Conservation (phyloP, 306 rosid species). For the Comarum palustre region DNA sequence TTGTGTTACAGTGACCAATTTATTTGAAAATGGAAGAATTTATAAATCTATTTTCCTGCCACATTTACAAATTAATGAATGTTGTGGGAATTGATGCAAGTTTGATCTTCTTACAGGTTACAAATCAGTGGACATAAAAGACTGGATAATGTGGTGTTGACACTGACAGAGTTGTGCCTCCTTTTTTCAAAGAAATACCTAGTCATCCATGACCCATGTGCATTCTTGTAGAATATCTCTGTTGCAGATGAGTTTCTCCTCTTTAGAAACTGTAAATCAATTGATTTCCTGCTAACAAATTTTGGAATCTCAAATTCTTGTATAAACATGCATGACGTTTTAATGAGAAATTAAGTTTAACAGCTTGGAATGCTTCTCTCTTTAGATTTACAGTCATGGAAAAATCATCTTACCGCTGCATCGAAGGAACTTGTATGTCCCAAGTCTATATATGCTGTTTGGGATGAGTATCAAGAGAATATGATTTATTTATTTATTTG, state of each 20-base stretch:
- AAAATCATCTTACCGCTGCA: background rate
- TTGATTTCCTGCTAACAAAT: slow-evolving; percentile 40
- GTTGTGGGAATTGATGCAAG: slow-evolving; percentile 36
- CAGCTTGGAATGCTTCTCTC: background rate
- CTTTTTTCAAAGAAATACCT: slow-evolving; percentile 51
- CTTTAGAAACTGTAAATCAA: slow-evolving; percentile 83
- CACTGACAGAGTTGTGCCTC: slow-evolving; percentile 34
- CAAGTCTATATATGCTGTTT: background rate
- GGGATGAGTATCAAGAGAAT: background rate
- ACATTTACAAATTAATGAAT: background rate
- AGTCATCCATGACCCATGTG: slow-evolving; percentile 39
- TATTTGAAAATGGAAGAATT: background rate
- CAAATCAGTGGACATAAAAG: slow-evolving; percentile 22
- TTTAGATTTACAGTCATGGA: slow-evolving; percentile 4
- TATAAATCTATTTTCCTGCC: background rate
- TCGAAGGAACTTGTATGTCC: background rate
- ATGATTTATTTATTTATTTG: too few relatives aligned
- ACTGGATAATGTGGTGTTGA: slow-evolving; percentile 38
- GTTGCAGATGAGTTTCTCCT: slow-evolving; percentile 99
- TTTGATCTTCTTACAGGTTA: slow-evolving; percentile 55
- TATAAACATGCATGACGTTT: slow-evolving; percentile 35
- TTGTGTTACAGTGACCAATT: background rate
- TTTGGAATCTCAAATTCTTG: slow-evolving; percentile 46
- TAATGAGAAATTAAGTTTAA: slow-evolving; percentile 4
- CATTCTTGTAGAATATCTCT: slow-evolving; percentile 67